phyloP scores from a whole-genome alignment of 495 filamentous ascomycete genomes.

The Cudoniella acicularis region DNA sequence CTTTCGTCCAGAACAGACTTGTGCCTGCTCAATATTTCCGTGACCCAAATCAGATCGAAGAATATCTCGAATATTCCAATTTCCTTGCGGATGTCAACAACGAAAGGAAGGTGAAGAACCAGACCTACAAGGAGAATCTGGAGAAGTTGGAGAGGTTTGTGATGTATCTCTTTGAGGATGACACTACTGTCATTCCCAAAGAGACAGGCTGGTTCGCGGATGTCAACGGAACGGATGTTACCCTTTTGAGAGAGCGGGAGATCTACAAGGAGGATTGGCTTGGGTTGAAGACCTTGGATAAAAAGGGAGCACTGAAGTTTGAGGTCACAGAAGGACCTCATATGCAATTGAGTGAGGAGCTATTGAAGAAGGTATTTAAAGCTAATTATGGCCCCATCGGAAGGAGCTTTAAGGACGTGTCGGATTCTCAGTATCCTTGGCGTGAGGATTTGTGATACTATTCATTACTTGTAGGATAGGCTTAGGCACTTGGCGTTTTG shows the following conservation, averaged over 20 bases:
- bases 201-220: slow-evolving; percentile 91
- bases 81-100: slow-evolving; percentile 99
- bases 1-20: slow-evolving; percentile 68
- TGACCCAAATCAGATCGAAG: slow-evolving; percentile 62
- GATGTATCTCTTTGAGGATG: slow-evolving; percentile 87
- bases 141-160: slow-evolving; percentile 69
- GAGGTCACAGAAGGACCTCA: slow-evolving; percentile 66
- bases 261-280: slow-evolving; percentile 95
- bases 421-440: slow-evolving; percentile 6
- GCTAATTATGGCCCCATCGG: slow-evolving; percentile 64
- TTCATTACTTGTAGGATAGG: not conserved
- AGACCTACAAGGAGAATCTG: slow-evolving; percentile 69
- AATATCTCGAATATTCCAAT: slow-evolving; percentile 79
- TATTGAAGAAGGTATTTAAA: slow-evolving; percentile 62
- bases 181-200: slow-evolving; percentile 83
- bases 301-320: slow-evolving; percentile 76
- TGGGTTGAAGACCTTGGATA: slow-evolving; percentile 76
- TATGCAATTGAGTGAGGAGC: slow-evolving; percentile 73
- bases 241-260: slow-evolving; percentile 61
- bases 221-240: slow-evolving; percentile 68
- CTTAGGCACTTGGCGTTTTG: slow-evolving; percentile 3
- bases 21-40: slow-evolving; percentile 97
- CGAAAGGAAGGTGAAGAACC: slow-evolving; percentile 73
- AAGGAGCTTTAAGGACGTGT: slow-evolving; percentile 23
- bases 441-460: slow-evolving; percentile 26